Percentiles rank a stretch among this genome's conserved stretches.
Conservation (phyloP, 345 rosid species). For the Rhizophora mangle region DNA sequence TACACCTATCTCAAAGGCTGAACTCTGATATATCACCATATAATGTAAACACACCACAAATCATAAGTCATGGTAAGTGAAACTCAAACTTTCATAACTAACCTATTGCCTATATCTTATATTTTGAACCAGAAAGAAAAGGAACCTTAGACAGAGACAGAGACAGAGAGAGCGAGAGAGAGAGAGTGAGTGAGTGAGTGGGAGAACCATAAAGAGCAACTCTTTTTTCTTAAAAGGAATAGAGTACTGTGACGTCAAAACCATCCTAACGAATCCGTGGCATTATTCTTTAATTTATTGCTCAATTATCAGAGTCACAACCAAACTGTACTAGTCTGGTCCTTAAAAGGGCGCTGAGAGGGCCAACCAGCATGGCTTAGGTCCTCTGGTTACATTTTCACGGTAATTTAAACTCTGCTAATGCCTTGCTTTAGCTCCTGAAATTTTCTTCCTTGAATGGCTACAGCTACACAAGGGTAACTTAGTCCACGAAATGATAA, state of each 20-base stretch:
- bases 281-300: not conserved
- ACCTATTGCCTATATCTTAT: no score
- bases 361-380: constrained; percentile 31
- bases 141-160: no score
- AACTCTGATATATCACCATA: no score
- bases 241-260: constrained; percentile 5
- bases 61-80: no score
- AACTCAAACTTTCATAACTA: no score
- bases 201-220: not conserved
- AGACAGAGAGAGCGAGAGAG: no score
- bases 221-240: constrained; percentile 1
- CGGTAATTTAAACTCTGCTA: not conserved
- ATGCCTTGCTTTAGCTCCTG: not conserved
- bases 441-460: constrained; percentile 6
- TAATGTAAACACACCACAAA: no score
- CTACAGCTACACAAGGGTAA: not conserved
- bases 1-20: no score
- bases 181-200: no score
- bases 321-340: constrained; percentile 21
- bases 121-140: no score
- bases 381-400: constrained; percentile 9
- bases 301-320: constrained; percentile 33
- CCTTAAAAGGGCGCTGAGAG: constrained; percentile 21
- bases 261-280: constrained; percentile 10
- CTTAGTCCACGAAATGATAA: constrained; percentile 1